Evolutionary conservation across 1,284 basidiomycete species (phyloP), one percentile per base, ranked within the genome.

Genomic region (Cutaneotrichosporon mucoides): DNA sequence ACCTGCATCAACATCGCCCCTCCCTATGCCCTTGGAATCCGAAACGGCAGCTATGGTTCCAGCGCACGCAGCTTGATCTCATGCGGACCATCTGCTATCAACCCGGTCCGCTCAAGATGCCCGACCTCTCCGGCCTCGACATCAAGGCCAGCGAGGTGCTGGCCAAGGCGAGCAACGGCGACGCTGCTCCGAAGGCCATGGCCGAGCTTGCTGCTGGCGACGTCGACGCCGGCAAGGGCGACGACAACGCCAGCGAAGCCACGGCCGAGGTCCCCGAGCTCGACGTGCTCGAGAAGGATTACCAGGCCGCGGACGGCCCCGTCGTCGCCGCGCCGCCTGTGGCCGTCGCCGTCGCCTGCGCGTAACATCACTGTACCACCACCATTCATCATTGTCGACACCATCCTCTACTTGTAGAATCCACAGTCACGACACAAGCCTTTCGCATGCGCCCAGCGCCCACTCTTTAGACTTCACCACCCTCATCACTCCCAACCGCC

Each of bases 51-150:
- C 56, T 58, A 15, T 73, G 68, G 68, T 63, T 72, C 49, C 54
- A 67, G 49, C 68, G 73, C 40, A 72, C 66, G n/a, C 73, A 75
- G 56, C 61, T 73, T 50, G 74, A 76, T 61, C 57, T 72, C 9
- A 66, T 76, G 68, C 66, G 73, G 24, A 75, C 72, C 5, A 56
- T 68, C 24, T 75, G 73, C 59, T 76, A 65, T 59, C 63, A 70
- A 53, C 75, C 75, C 33, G 75, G 75, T 10, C 70, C 70, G 35
- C 55, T 76, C 33, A 44, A 65, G 46, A 49, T 64, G 64, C 66
- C 72, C 4, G 71, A 76, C 54, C 59, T 76, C n/a, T 52, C 53
- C 34, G 62, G 56, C 35, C 53, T 48, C 53, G 40, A 33, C 40
- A 13, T 43, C 10, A n/a, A 35, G 33, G 51, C 56, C 24, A 43